Percentiles rank a stretch among this genome's conserved stretches.
These are phyloP conservation scores for Fragilariopsis cylindrus DNA, from an alignment of 108 stramenopile species.

Conservation along the genomic window DNA sequence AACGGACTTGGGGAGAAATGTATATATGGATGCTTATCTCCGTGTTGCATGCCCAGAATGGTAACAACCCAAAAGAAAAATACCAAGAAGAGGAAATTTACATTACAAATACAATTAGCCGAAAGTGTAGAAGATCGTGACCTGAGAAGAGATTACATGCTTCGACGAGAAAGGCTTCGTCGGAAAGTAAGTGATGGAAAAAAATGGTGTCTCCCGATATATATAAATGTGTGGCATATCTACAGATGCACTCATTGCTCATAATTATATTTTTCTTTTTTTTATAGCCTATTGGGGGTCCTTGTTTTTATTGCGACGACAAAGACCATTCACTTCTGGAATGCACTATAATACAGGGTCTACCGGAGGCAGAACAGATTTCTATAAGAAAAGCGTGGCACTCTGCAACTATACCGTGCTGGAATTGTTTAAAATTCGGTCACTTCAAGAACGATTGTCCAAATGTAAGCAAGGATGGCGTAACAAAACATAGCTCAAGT, in stretches of 20 bases:
- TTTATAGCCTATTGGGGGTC: conserved; percentile 9
- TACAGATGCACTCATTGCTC: background rate
- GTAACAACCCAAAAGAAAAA: conserved; percentile 35
- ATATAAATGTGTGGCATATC: background rate
- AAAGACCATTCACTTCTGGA: conserved; percentile 37
- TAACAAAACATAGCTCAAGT: conserved; percentile 17
- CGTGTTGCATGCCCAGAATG: conserved; percentile 70
- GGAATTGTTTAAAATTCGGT: conserved; percentile 59
- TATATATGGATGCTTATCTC: conserved; percentile 58
- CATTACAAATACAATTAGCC: conserved; percentile 14
- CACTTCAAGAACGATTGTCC: conserved; percentile 56
- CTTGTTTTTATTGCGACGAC: conserved; percentile 53
- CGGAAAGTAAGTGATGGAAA: conserved; percentile 27
- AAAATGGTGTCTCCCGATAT: background rate
- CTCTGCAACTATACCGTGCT: conserved; percentile 46
- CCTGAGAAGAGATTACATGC: conserved; percentile 28
- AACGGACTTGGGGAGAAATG: conserved; percentile 59
- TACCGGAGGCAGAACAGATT: conserved; percentile 31
- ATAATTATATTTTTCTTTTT: background rate
- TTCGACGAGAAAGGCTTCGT: conserved; percentile 39
- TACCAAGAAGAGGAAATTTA: conserved; percentile 12
- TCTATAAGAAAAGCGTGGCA: conserved; percentile 34
- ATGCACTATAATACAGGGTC: conserved; percentile 36
- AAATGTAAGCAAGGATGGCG: conserved; percentile 9
- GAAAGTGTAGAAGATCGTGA: conserved; percentile 21